Conservation (phyloP, 2,329 filamentous ascomycete species). For the Microcyclosporella mali region DNA sequence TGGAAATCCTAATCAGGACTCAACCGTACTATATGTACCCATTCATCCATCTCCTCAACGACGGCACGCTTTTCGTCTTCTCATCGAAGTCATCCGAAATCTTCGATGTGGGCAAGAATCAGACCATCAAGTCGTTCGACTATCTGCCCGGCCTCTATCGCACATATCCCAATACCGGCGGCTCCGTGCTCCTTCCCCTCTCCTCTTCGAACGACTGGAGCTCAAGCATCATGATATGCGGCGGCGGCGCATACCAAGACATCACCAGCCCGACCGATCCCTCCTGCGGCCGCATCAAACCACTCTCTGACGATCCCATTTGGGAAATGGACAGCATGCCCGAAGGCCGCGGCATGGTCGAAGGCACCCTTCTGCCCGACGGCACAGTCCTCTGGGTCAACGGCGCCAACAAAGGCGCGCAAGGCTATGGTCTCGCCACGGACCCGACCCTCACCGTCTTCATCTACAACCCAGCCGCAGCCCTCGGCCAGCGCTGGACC, state of each 20-base stretch:
- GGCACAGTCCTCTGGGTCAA: conserved; percentile 56
- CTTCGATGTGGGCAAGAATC: conserved; percentile 52
- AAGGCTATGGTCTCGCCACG: conserved; percentile 53
- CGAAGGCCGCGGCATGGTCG: conserved; percentile 55
- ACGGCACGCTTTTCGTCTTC: conserved; percentile 54
- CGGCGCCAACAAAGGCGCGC: conserved; percentile 51
- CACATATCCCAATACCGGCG: conserved; percentile 63
- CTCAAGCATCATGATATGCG: conserved; percentile 58
- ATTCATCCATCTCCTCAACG: conserved; percentile 53
- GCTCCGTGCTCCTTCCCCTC: conserved; percentile 57
- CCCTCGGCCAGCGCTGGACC: conserved; percentile 47
- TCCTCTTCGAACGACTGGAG: conserved; percentile 52
- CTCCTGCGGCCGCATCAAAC: conserved; percentile 58
- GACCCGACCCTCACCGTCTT: conserved; percentile 51
- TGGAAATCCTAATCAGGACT: conserved; percentile 46
- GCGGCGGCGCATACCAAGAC: conserved; percentile 57
- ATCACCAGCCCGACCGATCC: conserved; percentile 54
- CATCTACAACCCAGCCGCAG: conserved; percentile 49
- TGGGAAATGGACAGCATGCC: conserved; percentile 61
- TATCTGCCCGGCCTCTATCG: conserved; percentile 59
- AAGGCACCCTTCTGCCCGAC: conserved; percentile 54
- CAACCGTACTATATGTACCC: conserved; percentile 59
- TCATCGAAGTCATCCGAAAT: conserved; percentile 50
- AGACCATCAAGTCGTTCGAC: conserved; percentile 51
- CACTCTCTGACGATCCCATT: conserved; percentile 48